phyloP scores from a whole-genome alignment of 2,329 filamentous ascomycete genomes.

The Thelonectria olida region DNA sequence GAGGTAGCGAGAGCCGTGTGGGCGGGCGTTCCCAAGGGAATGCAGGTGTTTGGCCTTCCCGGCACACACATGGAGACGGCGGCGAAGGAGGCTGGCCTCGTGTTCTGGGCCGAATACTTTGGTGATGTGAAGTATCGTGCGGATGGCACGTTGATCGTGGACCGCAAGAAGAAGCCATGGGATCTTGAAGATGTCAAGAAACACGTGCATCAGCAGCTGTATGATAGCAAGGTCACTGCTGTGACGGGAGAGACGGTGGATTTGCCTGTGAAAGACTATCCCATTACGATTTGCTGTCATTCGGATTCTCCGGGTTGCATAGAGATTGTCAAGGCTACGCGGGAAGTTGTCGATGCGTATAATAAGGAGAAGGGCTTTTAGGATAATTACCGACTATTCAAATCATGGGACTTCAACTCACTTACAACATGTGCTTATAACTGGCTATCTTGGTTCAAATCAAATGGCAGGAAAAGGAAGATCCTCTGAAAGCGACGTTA shows the following conservation, averaged over 20 bases:
- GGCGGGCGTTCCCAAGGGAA: constrained; percentile 34
- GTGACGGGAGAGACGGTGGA: constrained; percentile 50
- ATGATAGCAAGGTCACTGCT: constrained; percentile 51
- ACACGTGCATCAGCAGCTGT: constrained; percentile 53
- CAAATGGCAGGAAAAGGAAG: no score
- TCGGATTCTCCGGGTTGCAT: constrained; percentile 56
- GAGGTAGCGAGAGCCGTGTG: constrained; percentile 38
- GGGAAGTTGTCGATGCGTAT: constrained; percentile 51
- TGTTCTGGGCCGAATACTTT: constrained; percentile 41
- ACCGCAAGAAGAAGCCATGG: constrained; percentile 64
- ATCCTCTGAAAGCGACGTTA: no score
- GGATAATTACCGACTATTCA: background rate
- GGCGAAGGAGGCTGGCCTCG: constrained; percentile 33
- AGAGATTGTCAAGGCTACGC: constrained; percentile 52
- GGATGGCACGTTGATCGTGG: constrained; percentile 42
- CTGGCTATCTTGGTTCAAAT: no score
- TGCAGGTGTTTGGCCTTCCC: constrained; percentile 38
- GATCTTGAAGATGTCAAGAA: constrained; percentile 49
- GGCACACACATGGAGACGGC: constrained; percentile 40
- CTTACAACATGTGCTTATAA: no score
- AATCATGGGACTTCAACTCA: no score
- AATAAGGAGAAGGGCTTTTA: constrained; percentile 38
- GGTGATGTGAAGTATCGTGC: constrained; percentile 40
- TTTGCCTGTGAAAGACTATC: constrained; percentile 51
- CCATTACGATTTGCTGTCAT: constrained; percentile 55